Evolutionary conservation across 106 monocot species (phyloP).

Genomic region (Apostasia ramifera): DNA sequence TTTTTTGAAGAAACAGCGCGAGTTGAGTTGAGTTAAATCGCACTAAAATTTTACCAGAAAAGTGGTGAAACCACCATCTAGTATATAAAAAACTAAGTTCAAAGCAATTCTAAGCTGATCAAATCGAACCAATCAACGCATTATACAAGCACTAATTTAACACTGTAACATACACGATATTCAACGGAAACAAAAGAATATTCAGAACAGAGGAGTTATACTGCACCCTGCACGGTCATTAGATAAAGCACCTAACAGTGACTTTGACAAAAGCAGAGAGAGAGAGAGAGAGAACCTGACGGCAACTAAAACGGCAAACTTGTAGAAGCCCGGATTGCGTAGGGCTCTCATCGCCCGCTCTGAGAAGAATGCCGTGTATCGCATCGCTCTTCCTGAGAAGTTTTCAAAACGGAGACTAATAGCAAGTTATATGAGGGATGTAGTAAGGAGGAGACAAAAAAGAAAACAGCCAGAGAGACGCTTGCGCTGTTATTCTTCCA

Average conservation of each 20-base stretch:
- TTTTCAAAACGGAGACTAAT: neutral
- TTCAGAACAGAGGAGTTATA: neutral
- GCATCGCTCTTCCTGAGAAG: constrained; percentile 1
- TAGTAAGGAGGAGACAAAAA: neutral
- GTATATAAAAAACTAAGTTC: no score
- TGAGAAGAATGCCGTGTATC: constrained; percentile 28
- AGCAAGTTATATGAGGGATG: neutral
- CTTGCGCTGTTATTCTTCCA: neutral
- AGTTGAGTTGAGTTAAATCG: no score
- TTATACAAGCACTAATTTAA: neutral
- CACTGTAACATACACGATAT: no score
- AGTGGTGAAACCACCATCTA: no score
- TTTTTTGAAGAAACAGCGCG: no score
- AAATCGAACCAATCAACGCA: neutral
- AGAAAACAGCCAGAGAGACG: neutral
- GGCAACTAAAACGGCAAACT: constrained; percentile 34
- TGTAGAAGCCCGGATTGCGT: constrained; percentile 26
- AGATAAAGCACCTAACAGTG: neutral
- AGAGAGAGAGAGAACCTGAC: constrained; percentile 28
- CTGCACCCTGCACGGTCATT: neutral
- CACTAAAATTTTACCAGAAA: no score
- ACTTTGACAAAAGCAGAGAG: neutral
- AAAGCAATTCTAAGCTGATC: neutral
- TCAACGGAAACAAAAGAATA: neutral
- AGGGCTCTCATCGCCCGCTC: constrained; percentile 29